Evolutionary conservation across 1,284 basidiomycete genomes (phyloP), one percentile per base, ranked within the genome.

Genomic region (Filobasidium uniguttulatum): DNA sequence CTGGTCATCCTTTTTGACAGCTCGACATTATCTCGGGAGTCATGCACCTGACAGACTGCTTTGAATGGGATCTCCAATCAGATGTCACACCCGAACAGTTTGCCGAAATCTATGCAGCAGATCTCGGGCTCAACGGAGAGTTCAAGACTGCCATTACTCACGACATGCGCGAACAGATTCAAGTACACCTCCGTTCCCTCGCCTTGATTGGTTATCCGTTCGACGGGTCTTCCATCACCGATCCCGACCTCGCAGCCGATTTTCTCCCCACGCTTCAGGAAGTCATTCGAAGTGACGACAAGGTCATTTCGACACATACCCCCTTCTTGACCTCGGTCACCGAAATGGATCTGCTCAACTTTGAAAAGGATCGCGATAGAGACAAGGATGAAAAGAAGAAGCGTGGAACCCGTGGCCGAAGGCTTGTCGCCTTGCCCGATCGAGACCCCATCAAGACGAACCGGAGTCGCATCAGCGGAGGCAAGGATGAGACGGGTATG

Each of bases 121-220:
- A 99, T 60, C 72, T 99, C 15, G 94, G 94, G 1, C 72, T 98
- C 17, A 77, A 78, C 29, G 88, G 90, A 34, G 93, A 99, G 69
- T 96, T 94, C 74, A 82, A 77, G 87, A 96, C 91, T 19, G 89
- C 91, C 14, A 86, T 99, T 53, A 82, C 88, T 0, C 93, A 98
- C 66, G 83, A 83, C 29, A 97, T 99, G 57, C 81, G 93, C 43
- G 94, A 99, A 69, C 94, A 99, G 73, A 80, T 90, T 12, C 81
- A 88, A 51, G 79, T 83, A 2, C 89, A 91, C 69, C 82, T 89
- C 67, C 90, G 91, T 61, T 93, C 87, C 0, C 77, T 98, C 3
- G 86, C 87, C 73, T 77, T 96, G 44, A 81, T 91, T 48, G 88
- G 90, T 2, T 86, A 96, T 65, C 79, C 83, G 0, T 79, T 81